phyloP scores from a whole-genome alignment of 2,329 filamentous ascomycete genomes.

The Penicillium sp. region DNA sequence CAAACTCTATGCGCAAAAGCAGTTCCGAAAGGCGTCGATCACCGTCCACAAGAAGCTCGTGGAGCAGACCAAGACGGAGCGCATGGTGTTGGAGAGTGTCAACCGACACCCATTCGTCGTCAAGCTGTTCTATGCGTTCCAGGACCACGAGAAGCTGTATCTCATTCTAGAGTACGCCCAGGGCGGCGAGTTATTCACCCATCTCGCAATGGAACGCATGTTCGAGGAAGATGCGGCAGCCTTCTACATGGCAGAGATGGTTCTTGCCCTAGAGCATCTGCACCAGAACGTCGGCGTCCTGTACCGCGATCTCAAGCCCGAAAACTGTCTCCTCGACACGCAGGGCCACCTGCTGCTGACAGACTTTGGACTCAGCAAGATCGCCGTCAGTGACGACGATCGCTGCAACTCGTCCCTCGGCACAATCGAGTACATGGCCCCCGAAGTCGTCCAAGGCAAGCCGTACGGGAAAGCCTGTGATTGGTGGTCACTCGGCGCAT shows the following conservation, averaged over 20 bases:
- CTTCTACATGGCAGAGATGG: constrained; percentile 99
- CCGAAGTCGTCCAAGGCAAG: constrained; percentile 83
- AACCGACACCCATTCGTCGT: constrained; percentile 97
- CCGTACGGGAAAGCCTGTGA: constrained; percentile 93
- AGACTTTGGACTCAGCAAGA: constrained; percentile 96
- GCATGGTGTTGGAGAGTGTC: constrained; percentile 89
- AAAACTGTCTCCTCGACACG: constrained; percentile 90
- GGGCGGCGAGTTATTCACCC: constrained; percentile 95
- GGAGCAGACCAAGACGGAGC: constrained; percentile 96
- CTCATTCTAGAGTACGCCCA: constrained; percentile 96
- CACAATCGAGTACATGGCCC: constrained; percentile 98
- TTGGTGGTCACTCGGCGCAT: constrained; percentile 96
- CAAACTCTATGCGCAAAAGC: constrained; percentile 92
- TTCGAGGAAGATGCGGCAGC: constrained; percentile 84
- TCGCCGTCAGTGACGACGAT: constrained; percentile 69
- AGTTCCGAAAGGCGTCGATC: constrained; percentile 94
- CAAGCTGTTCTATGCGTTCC: constrained; percentile 96
- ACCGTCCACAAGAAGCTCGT: constrained; percentile 94
- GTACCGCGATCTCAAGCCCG: constrained; percentile 95
- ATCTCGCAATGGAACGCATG: constrained; percentile 90
- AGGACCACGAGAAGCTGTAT: constrained; percentile 96
- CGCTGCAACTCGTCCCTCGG: constrained; percentile 87
- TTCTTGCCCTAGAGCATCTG: constrained; percentile 87
- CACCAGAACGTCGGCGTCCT: constrained; percentile 90
- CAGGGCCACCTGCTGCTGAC: constrained; percentile 92